phyloP scores from a whole-genome alignment of 1,284 basidiomycete species.

The Naganishia albida region DNA sequence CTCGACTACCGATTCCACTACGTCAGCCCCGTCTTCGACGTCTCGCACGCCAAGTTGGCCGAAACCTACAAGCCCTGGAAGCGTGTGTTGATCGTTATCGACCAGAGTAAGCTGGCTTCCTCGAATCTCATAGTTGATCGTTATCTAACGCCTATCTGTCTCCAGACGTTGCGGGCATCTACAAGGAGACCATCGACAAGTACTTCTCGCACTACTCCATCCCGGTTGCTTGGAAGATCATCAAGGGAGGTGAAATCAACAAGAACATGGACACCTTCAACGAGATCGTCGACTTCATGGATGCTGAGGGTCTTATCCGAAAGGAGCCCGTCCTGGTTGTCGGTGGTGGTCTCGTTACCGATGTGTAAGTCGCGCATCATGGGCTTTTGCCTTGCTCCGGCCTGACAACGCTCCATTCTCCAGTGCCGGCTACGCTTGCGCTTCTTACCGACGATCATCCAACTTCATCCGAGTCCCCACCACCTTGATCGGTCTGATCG shows the following conservation, averaged over 20 bases:
- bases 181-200: constrained; percentile 43
- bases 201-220: constrained; percentile 55
- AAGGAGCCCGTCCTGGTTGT: constrained; percentile 57
- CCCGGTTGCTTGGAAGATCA: constrained; percentile 53
- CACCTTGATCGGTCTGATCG: constrained; percentile 57
- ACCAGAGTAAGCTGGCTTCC: constrained; percentile 45
- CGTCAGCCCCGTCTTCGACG: constrained; percentile 54
- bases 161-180: constrained; percentile 44
- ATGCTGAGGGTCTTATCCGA: constrained; percentile 55
- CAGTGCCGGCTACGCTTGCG: constrained; percentile 54
- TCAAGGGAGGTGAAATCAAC: constrained; percentile 57
- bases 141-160: neutral
- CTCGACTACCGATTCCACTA: constrained; percentile 55
- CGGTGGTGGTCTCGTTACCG: constrained; percentile 56
- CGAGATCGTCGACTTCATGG: constrained; percentile 56
- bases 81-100: constrained; percentile 54
- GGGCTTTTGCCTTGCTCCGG: neutral
- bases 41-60: constrained; percentile 52
- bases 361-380: constrained; percentile 34
- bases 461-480: constrained; percentile 58
- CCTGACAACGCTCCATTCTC: too few relatives aligned
- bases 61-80: constrained; percentile 55
- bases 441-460: constrained; percentile 54
- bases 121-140: neutral
- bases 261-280: constrained; percentile 53